Evolutionary conservation across 805 yeast species (phyloP), one percentile per base, ranked within the genome.

Genomic region (Candida gorgasii): DNA sequence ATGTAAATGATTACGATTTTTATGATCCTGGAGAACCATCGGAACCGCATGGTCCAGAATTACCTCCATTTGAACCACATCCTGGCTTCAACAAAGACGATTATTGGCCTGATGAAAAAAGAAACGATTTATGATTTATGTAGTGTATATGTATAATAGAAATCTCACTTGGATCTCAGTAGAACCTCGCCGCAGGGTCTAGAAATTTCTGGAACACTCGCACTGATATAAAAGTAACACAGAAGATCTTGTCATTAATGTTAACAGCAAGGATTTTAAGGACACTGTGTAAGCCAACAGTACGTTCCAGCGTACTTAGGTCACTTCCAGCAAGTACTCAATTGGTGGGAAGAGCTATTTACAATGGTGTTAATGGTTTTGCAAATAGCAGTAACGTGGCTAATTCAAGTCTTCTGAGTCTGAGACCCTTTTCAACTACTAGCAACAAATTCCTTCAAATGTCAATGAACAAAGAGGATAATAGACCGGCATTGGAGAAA

Each of bases 401-500:
- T n/a, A n/a, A n/a, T n/a, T n/a, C n/a, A n/a, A n/a, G n/a, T n/a
- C n/a, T n/a, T n/a, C n/a, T n/a, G n/a, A n/a, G n/a, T n/a, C n/a
- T 39, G 18, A 46, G 64, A 32, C 15, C 15, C 13, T 57, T 65
- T 38, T 65, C 61, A 36, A 45, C 56, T 4, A 41, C 57, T 3
- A 35, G 27, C 12, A 23, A 16, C 7, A 36, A 13, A 13, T 6
- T 2, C 7, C 40, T 48, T 67, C 72, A 54, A 60, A 78, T 54
- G 77, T 68, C 52, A 53, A 69, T 53, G 73, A 73, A 58, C 40
- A 56, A 63, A 40, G 68, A 67, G 52, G 84, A 80, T 23, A 75
- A 81, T 24, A 48, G 63, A 48, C 86, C 92, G 0, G 95, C 97
- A 0, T 67, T 92, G 46, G 89, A 89, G 53, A 82, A 83, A 56